Evolutionary conservation across 805 yeast genomes (phyloP).

Genomic region (Wickerhamiella shivajii): DNA sequence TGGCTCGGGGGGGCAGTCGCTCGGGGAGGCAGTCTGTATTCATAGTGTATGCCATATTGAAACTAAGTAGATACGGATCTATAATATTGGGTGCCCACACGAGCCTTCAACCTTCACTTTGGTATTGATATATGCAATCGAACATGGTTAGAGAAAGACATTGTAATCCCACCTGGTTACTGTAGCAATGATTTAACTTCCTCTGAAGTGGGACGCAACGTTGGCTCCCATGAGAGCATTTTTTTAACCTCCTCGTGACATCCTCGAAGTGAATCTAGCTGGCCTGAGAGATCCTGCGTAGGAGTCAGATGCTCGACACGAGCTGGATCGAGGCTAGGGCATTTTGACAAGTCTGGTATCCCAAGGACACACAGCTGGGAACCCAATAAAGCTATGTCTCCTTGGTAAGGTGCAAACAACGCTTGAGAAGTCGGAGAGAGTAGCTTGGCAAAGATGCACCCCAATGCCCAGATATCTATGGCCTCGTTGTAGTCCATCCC

Average conservation of each 20-base stretch:
- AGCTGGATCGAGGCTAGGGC: background rate
- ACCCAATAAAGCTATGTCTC: slow-evolving; percentile 3
- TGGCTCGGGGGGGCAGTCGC: no score
- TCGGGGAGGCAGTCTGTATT: no score
- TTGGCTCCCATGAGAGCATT: background rate
- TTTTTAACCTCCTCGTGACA: background rate
- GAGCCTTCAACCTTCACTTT: no score
- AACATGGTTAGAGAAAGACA: no score
- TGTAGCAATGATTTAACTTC: no score
- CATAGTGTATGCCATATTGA: no score
- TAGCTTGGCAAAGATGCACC: slow-evolving; percentile 43
- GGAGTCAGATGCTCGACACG: background rate
- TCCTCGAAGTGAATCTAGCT: background rate
- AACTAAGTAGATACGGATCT: no score
- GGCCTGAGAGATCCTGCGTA: background rate
- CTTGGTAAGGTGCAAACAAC: slow-evolving; percentile 26
- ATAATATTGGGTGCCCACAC: no score
- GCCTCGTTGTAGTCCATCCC: slow-evolving; percentile 42
- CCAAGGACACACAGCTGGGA: slow-evolving; percentile 5
- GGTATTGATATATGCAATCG: no score
- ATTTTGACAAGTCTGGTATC: background rate
- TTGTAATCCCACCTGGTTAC: no score
- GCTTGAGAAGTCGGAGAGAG: slow-evolving; percentile 29
- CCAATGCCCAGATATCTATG: slow-evolving; percentile 63
- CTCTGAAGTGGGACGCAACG: no score